These are phyloP conservation scores for Podila epicladia DNA, from an alignment of 192 early-diverging fungal species.

Conservation along the genomic window DNA sequence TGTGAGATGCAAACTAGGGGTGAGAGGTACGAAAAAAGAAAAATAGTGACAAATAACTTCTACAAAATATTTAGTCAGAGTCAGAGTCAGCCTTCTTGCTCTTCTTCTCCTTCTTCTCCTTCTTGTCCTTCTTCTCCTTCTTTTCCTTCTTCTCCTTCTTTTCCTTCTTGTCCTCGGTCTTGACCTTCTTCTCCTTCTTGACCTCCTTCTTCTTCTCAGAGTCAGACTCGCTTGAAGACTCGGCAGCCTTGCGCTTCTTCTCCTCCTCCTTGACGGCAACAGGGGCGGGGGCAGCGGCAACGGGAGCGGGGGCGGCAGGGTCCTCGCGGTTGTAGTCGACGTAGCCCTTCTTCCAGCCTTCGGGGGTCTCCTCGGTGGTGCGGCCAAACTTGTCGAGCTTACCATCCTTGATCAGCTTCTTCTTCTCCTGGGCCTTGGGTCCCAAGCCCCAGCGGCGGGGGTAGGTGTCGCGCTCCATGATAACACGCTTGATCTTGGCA, in stretches of 20 bases:
- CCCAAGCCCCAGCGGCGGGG: constrained; percentile 98
- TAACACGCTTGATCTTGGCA: constrained; percentile 99
- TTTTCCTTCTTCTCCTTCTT: constrained; percentile 63
- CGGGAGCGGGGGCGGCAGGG: constrained; percentile 35
- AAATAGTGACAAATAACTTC: too few species aligned
- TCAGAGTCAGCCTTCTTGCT: constrained; percentile 49
- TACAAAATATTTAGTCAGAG: constrained; percentile 20
- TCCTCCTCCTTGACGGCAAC: constrained; percentile 16
- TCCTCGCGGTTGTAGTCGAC: constrained; percentile 70
- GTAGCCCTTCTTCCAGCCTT: constrained; percentile 82
- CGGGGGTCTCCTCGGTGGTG: constrained; percentile 86
- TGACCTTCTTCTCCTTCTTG: constrained; percentile 44
- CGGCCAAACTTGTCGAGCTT: constrained; percentile 98
- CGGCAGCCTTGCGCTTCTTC: constrained; percentile 49
- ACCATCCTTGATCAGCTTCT: constrained; percentile 97
- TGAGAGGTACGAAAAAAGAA: too few species aligned
- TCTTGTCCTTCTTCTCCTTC: constrained; percentile 51
- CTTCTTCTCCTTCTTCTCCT: constrained; percentile 57
- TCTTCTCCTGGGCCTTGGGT: constrained; percentile 95
- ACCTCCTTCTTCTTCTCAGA: constrained; percentile 52
- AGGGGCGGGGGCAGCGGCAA: constrained; percentile 10
- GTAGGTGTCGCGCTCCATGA: constrained; percentile 99
- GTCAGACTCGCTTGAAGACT: constrained; percentile 38
- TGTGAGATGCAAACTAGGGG: too few species aligned
- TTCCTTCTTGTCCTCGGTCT: constrained; percentile 56